Evolutionary conservation across 768 basidiomycete species (phyloP).

Genomic region (Epithele typhae): DNA sequence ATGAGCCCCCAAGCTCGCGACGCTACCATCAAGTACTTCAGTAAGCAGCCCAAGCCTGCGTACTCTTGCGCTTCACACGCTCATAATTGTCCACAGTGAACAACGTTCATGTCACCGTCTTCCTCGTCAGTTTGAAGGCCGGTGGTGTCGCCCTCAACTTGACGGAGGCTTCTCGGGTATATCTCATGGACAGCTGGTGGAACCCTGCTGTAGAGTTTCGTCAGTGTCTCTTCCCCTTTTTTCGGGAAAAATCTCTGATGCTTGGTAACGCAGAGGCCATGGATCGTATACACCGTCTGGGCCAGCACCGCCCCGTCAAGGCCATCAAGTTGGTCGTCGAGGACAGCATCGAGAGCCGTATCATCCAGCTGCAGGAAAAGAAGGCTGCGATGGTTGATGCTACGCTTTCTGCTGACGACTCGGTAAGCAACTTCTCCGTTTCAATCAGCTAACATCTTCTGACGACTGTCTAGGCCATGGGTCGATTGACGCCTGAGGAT

Average conservation of each 20-base stretch:
- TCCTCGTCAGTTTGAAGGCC: constrained; percentile 93
- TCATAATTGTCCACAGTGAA: constrained; percentile 53
- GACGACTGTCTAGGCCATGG: constrained; percentile 65
- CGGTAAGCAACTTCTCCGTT: constrained; percentile 37
- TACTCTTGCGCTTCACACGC: neutral
- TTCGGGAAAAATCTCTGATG: neutral
- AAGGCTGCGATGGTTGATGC: constrained; percentile 95
- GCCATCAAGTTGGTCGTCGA: constrained; percentile 94
- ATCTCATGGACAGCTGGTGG: constrained; percentile 99
- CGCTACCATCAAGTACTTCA: constrained; percentile 92
- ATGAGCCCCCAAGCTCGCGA: constrained; percentile 97
- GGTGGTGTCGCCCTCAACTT: constrained; percentile 91
- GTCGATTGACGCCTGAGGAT: constrained; percentile 84
- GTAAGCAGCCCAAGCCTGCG: constrained; percentile 38
- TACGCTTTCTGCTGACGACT: constrained; percentile 77
- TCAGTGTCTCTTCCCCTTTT: constrained; percentile 34
- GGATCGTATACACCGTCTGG: constrained; percentile 95
- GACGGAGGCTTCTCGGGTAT: constrained; percentile 89
- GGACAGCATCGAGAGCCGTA: constrained; percentile 94
- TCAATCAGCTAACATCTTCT: too few relatives aligned
- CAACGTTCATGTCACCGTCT: constrained; percentile 93
- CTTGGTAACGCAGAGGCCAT: constrained; percentile 77
- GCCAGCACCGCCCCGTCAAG: constrained; percentile 90
- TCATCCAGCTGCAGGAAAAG: constrained; percentile 97
- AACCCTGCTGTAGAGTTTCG: constrained; percentile 94